Conservation (phyloP, 176 grass and related monocot species). For the Eragrostis curvula region DNA sequence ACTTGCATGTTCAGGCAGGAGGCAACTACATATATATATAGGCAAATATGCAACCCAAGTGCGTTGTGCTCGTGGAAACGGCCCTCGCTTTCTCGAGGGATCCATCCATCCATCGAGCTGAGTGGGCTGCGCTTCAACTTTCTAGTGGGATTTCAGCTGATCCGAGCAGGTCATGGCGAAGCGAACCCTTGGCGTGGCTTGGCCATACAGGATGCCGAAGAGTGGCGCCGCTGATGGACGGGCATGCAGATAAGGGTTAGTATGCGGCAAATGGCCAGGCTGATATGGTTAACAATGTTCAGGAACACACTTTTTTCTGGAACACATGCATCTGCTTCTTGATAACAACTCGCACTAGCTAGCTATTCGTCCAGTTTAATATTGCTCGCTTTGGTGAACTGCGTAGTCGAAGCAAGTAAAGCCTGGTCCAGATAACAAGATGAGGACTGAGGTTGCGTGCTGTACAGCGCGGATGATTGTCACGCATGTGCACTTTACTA, state of each 20-base stretch:
- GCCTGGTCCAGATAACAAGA: constrained; percentile 26
- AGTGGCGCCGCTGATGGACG: neutral
- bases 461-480: constrained; percentile 25
- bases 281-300: constrained; percentile 29
- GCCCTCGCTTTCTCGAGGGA: constrained; percentile 43
- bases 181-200: constrained; percentile 34
- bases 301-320: neutral
- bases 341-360: constrained; percentile 25
- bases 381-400: neutral
- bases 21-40: constrained; percentile 22
- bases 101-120: neutral
- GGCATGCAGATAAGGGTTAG: constrained; percentile 1
- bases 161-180: too few species aligned
- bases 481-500: constrained; percentile 13
- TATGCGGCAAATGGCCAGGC: neutral
- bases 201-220: constrained; percentile 10
- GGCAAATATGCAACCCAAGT: neutral
- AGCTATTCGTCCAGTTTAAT: neutral
- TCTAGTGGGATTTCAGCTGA: neutral
- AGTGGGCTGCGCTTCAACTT: neutral
- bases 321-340: neutral
- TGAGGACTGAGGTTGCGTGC: neutral
- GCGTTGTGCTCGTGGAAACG: constrained; percentile 34
- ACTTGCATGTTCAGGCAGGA: neutral
- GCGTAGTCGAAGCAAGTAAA: neutral